Percentiles rank a stretch among this genome's conserved stretches.
Conservation (phyloP, 2,329 filamentous ascomycete genomes). For the Colletotrichum sp. region DNA sequence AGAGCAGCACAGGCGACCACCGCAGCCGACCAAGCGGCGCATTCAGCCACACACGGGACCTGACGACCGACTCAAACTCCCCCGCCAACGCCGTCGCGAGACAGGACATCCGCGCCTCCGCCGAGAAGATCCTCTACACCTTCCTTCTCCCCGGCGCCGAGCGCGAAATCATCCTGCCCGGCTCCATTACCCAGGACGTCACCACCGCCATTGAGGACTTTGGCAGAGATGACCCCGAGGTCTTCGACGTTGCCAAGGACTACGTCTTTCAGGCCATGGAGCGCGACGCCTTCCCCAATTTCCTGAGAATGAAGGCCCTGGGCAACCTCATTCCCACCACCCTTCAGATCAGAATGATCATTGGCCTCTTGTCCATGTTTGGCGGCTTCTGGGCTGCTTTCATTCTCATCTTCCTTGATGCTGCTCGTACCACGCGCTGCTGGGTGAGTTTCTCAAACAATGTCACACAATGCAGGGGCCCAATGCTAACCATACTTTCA, state of each 20-base stretch:
- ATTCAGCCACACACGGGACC: slow-evolving; percentile 65
- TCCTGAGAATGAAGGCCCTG: slow-evolving; percentile 91
- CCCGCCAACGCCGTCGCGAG: slow-evolving; percentile 84
- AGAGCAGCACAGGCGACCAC: slow-evolving; percentile 50
- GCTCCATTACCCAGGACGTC: slow-evolving; percentile 84
- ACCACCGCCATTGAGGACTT: slow-evolving; percentile 88
- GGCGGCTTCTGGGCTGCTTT: slow-evolving; percentile 94
- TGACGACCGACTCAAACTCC: slow-evolving; percentile 79
- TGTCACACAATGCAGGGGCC: neutral
- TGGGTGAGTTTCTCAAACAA: slow-evolving; percentile 69
- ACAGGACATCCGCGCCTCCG: slow-evolving; percentile 88
- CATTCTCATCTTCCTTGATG: slow-evolving; percentile 88
- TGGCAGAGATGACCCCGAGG: slow-evolving; percentile 92
- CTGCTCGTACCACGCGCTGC: slow-evolving; percentile 73
- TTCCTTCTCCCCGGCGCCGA: slow-evolving; percentile 95
- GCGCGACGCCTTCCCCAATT: slow-evolving; percentile 97
- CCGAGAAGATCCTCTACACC: slow-evolving; percentile 98
- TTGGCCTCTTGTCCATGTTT: slow-evolving; percentile 87
- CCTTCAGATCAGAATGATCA: slow-evolving; percentile 81
- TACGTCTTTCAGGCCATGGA: slow-evolving; percentile 99
- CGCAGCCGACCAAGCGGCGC: slow-evolving; percentile 55
- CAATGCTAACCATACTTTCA: slow-evolving; percentile 27
- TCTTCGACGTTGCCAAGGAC: slow-evolving; percentile 97
- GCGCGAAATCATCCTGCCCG: slow-evolving; percentile 91
- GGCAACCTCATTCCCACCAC: slow-evolving; percentile 95